A percentile compares a stretch with the other conserved stretches of the same genome.
Evolutionary conservation across 306 rosid species (phyloP).

Genomic region (Quercus glauca): DNA sequence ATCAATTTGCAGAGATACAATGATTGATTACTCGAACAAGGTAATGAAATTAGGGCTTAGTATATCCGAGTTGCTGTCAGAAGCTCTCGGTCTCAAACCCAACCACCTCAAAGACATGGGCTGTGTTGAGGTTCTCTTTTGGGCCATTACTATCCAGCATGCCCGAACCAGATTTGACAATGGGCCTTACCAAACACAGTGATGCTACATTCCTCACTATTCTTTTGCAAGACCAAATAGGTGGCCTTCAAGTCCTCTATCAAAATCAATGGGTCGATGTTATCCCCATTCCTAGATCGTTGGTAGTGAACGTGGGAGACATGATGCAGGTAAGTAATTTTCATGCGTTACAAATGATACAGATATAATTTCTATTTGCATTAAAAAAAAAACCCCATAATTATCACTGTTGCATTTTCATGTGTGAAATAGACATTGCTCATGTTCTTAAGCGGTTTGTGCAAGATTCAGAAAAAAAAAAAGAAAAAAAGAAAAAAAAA

Average conservation of each 20-base stretch:
- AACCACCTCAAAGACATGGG: background rate
- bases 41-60: background rate
- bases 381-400: too few species aligned
- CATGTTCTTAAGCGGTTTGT: too few species aligned
- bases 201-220: background rate
- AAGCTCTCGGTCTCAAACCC: slow-evolving; percentile 5
- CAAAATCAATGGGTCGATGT: slow-evolving; percentile 8
- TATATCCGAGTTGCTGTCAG: background rate
- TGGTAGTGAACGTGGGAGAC: slow-evolving; percentile 1
- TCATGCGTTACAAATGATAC: background rate
- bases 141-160: slow-evolving; percentile 10
- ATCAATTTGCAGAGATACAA: background rate
- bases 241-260: slow-evolving; percentile 9
- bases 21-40: background rate
- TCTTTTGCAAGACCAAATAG: slow-evolving; percentile 1
- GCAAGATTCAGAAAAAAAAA: too few species aligned
- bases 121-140: background rate
- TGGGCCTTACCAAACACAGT: background rate
- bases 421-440: too few species aligned
- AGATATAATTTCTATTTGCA: too few species aligned
- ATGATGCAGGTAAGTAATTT: background rate
- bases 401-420: too few species aligned
- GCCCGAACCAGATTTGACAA: slow-evolving; percentile 1
- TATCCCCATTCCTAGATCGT: background rate
- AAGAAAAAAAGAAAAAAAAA: too few species aligned